phyloP scores from a whole-genome alignment of 2,329 filamentous ascomycete species.

The Nannizzia gypsea region DNA sequence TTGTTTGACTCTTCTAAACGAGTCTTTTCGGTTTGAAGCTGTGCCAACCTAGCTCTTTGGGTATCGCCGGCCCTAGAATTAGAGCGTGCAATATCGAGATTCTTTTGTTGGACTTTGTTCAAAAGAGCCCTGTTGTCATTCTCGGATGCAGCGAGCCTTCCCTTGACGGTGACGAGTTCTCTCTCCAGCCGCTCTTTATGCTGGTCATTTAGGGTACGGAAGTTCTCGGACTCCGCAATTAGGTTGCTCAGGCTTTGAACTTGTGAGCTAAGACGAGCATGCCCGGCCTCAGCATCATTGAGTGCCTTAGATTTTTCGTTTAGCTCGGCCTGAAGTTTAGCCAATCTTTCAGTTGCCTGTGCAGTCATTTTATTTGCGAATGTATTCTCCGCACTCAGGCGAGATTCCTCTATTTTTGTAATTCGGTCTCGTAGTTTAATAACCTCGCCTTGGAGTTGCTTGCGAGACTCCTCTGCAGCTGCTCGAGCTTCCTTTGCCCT shows the following conservation, averaged over 20 bases:
- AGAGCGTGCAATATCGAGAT: conserved; percentile 85
- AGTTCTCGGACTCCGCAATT: conserved; percentile 79
- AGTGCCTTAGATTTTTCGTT: conserved; percentile 66
- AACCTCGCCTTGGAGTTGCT: conserved; percentile 78
- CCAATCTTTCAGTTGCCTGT: conserved; percentile 68
- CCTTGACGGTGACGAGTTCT: conserved; percentile 82
- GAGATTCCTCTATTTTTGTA: conserved; percentile 71
- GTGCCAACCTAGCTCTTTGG: conserved; percentile 61
- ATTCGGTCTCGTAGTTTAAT: conserved; percentile 72
- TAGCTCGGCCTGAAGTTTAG: conserved; percentile 64
- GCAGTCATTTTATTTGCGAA: conserved; percentile 69
- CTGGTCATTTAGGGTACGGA: conserved; percentile 80
- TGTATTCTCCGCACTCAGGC: conserved; percentile 66
- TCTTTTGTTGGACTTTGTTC: conserved; percentile 96
- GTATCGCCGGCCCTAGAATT: conserved; percentile 75
- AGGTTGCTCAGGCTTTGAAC: conserved; percentile 78
- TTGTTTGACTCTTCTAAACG: conserved; percentile 72
- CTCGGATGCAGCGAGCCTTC: conserved; percentile 78
- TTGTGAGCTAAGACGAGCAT: conserved; percentile 61
- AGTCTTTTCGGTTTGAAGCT: conserved; percentile 70
- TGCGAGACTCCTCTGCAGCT: conserved; percentile 72
- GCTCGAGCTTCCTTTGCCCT: conserved; percentile 71
- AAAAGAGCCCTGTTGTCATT: conserved; percentile 92
- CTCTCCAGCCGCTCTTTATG: conserved; percentile 87
- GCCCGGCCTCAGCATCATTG: conserved; percentile 68